Evolutionary conservation across 805 yeast species (phyloP), one percentile per base, ranked within the genome.

Genomic region (Nakazawaea ernobii): DNA sequence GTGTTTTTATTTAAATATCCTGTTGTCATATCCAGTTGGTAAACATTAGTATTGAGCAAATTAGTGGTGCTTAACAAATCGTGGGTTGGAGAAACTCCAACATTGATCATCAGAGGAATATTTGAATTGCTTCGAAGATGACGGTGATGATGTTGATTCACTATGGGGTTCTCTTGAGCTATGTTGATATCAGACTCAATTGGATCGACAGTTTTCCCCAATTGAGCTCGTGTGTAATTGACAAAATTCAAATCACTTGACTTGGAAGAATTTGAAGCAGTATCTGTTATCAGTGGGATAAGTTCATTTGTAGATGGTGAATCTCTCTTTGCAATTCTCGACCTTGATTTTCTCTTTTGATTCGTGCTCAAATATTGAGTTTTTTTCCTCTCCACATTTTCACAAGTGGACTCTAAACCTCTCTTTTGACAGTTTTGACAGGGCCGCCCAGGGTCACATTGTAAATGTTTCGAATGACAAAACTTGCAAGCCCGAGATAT

Each of bases 391-490:
- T 71, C 73, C 6, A 80, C 76, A 58, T 84, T 86, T 33, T 65
- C 67, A 60, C 94, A 85, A 10, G 68, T 56, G 46, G 69, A 74
- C 1, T 67, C 74, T n/a, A 79, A 59, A 20, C 79, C 77, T 48
- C 91, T 63, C 58, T 84, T 84, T 17, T 71, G 55, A 63, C 94
- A 85, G 59, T 85, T 85, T 53, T 73, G 73, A 56, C 92, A 85
- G 0, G 94, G 92, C 49, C 94, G 65, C 27, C 73, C 70, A 48
- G 75, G 66, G 51, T 84, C 86, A 60, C 92, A 85, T 55, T 84
- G 91, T 11, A 85, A 68, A 56, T 84, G 94, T 53, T 85, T 85
- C 26, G 72, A 64, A 58, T 84, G 89, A 60, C 92, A 85, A 58
- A 83, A 82, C 15, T 71, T 71, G 57, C 94, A 85, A 1, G 92